Conservation (phyloP, 1,139 yeast genomes). For the Suhomyces ambrosiae region DNA sequence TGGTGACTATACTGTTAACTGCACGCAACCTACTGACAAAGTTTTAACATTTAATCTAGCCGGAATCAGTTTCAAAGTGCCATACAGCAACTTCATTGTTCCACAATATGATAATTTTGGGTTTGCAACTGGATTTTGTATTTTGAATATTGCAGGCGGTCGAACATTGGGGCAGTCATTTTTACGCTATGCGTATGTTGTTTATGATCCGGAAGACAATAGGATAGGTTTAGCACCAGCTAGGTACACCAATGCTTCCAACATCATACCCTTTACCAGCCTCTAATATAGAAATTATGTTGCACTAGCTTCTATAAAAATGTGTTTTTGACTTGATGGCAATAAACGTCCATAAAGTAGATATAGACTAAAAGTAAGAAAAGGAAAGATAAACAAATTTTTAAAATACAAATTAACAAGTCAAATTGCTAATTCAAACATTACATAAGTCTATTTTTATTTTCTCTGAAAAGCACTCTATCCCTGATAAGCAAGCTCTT, state of each 20-base stretch:
- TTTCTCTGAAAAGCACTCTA: too few relatives aligned
- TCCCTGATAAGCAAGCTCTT: too few relatives aligned
- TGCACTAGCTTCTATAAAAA: too few relatives aligned
- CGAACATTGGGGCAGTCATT: conserved; percentile 29
- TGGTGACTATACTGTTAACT: neutral
- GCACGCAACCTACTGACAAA: neutral
- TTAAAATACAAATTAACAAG: too few relatives aligned
- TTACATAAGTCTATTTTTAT: too few relatives aligned
- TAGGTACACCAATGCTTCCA: neutral
- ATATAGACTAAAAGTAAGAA: too few relatives aligned
- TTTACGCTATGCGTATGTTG: conserved; percentile 31
- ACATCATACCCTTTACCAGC: neutral
- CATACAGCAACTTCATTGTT: conserved; percentile 9
- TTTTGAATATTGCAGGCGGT: neutral
- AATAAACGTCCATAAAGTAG: too few relatives aligned
- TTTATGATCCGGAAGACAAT: conserved; percentile 29
- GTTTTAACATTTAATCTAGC: neutral
- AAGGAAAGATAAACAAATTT: too few relatives aligned
- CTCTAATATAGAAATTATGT: too few relatives aligned
- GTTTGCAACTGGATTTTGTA: neutral
- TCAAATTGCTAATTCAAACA: too few relatives aligned
- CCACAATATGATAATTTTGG: conserved; percentile 1
- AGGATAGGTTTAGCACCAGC: neutral
- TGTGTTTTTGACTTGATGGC: too few relatives aligned
- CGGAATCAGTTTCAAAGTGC: conserved; percentile 1